These are phyloP conservation scores for Fonsecaea nubica DNA, from an alignment of 2,329 filamentous ascomycete species.

Conservation along the genomic window DNA sequence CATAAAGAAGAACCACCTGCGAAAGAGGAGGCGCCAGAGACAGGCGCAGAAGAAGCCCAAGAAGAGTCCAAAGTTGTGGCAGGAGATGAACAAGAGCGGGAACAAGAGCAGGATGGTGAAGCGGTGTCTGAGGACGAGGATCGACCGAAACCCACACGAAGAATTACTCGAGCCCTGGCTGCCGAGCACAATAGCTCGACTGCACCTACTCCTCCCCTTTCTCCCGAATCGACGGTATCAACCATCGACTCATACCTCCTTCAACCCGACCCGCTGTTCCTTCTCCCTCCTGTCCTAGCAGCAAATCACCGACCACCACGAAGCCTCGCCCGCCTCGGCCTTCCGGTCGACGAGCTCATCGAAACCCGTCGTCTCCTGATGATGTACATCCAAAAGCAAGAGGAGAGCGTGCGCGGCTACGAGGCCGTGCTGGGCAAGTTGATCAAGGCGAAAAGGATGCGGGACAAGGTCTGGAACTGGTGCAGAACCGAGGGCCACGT, in stretches of 20 bases:
- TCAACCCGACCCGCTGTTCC: conserved; percentile 61
- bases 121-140: conserved; percentile 29
- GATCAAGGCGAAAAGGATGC: conserved; percentile 64
- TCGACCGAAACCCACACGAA: conserved; percentile 51
- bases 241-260: conserved; percentile 53
- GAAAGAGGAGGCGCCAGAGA: conserved; percentile 8
- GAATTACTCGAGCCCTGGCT: conserved; percentile 55
- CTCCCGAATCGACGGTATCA: conserved; percentile 43
- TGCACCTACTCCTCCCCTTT: conserved; percentile 39
- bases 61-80: conserved; percentile 30
- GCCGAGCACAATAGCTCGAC: conserved; percentile 48
- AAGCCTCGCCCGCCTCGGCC: conserved; percentile 58
- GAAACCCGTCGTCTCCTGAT: conserved; percentile 66
- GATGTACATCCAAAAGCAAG: conserved; percentile 70
- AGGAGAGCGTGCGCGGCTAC: conserved; percentile 66
- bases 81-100: conserved; percentile 29
- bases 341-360: conserved; percentile 65
- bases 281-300: conserved; percentile 56
- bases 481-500: conserved; percentile 68
- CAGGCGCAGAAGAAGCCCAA: conserved; percentile 11
- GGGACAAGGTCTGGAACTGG: conserved; percentile 65
- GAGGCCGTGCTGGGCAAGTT: conserved; percentile 63
- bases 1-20: conserved; percentile 9
- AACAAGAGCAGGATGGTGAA: conserved; percentile 23
- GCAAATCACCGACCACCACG: conserved; percentile 63